Evolutionary conservation across 352 stramenopile genomes (phyloP), one percentile per base, ranked within the genome.

Genomic region (Phytophthora pseudosyringae): DNA sequence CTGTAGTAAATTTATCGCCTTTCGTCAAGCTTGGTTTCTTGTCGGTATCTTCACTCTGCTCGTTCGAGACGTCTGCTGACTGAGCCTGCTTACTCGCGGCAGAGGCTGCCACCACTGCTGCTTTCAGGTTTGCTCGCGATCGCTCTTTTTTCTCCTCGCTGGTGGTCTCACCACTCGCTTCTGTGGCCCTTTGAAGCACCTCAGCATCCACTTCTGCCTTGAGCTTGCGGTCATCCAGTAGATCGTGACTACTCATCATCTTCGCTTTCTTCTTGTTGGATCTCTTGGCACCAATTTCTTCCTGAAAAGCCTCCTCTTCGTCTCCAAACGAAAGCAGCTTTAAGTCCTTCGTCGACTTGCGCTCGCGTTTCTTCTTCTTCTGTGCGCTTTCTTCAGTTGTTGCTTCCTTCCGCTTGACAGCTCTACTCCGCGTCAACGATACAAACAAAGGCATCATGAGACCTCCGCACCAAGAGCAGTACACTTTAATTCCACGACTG

Each of bases 251-350:
- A 63, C 87, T 92, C 59, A 87, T 80, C 63, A 89, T 90, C 45
- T 88, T 92, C 13, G 59, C 71, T 48, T 79, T 83, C 59, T 79
- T 83, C 50, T 86, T 90, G 25, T 73, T 81, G 13, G 65, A 76
- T 60, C 65, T 81, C 29, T 60, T 73, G 10, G 18, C 32, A 33
- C 49, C 33, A 28, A 79, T 66, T 31, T 91, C 80, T 35, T 90
- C 69, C 48, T 89, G 64, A 41, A 84, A 83, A 40, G 67, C 80
- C 12, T 81, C 72, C 49, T 98, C 87, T 69, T 98, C 93, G 48
- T 98, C 92, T 18, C 93, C 95, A 76, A 99, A 99, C 48, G 93
- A 98, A n/a, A 99, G 78, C 33, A 98, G 74, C 66, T 98, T 98
- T 18, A 94, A 75, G 67, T 99, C 90, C 26, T 95, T 93, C 18